Conservation (phyloP, 1,139 yeast species). For the Lodderomyces parapsilosis region DNA sequence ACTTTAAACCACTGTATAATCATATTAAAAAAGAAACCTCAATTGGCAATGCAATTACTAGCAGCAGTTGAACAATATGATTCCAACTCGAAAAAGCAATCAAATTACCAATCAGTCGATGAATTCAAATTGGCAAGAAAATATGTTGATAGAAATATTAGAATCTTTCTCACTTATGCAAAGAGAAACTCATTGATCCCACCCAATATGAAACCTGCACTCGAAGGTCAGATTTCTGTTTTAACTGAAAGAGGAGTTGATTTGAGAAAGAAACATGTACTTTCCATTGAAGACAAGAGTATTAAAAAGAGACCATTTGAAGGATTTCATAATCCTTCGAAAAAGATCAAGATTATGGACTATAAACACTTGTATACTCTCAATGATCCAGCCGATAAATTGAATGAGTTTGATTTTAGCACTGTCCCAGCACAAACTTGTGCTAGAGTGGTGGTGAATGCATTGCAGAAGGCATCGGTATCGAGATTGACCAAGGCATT, state of each 20-base stretch:
- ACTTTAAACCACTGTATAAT: conserved; percentile 52
- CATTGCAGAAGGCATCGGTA: conserved; percentile 53
- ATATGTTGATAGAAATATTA: conserved; percentile 40
- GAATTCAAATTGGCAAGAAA: conserved; percentile 42
- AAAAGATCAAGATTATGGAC: conserved; percentile 30
- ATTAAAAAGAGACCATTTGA: conserved; percentile 43
- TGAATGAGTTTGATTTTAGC: conserved; percentile 67
- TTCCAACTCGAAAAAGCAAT: conserved; percentile 37
- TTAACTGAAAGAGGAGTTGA: conserved; percentile 43
- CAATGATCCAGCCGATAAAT: conserved; percentile 58
- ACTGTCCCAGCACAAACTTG: conserved; percentile 60
- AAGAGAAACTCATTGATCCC: conserved; percentile 38
- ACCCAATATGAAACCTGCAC: conserved; percentile 30
- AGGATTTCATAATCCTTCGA: conserved; percentile 31
- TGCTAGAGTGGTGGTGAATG: conserved; percentile 63
- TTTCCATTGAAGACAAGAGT: conserved; percentile 29
- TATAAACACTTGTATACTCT: conserved; percentile 55
- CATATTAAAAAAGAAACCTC: conserved; percentile 57
- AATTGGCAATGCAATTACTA: conserved; percentile 44
- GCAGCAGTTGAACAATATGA: conserved; percentile 40
- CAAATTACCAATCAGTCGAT: conserved; percentile 46
- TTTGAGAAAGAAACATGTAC: conserved; percentile 39
- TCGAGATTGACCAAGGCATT: conserved; percentile 64
- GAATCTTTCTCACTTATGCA: conserved; percentile 37
- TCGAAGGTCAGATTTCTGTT: conserved; percentile 27